Evolutionary conservation across 495 filamentous ascomycete genomes (phyloP).

Genomic region (Tuber umbilicatum): DNA sequence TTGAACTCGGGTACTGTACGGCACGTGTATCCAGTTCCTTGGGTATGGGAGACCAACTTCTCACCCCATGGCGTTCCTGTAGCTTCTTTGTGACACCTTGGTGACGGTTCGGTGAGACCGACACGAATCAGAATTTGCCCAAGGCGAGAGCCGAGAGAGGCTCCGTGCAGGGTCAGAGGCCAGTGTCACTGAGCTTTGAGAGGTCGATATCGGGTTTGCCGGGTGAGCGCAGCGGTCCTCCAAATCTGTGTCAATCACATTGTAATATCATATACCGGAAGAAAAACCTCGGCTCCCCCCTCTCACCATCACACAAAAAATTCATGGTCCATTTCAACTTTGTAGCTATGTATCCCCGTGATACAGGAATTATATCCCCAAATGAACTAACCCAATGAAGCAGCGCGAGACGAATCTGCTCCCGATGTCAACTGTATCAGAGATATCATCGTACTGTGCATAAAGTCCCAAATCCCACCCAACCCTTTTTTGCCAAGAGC

Average conservation of each 20-base stretch:
- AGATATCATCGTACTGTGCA: slow-evolving; percentile 72
- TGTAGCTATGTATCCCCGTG: slow-evolving; percentile 11
- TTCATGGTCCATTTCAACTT: neutral
- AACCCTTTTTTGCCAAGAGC: slow-evolving; percentile 62
- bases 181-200: neutral
- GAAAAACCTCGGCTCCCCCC: neutral
- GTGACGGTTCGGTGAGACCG: slow-evolving; percentile 32
- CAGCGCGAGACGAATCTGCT: slow-evolving; percentile 29
- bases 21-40: neutral
- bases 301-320: neutral
- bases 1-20: too few relatives aligned
- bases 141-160: neutral
- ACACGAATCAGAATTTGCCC: neutral
- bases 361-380: slow-evolving; percentile 13
- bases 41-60: neutral
- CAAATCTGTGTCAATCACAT: neutral
- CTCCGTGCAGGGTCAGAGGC: neutral
- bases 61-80: slow-evolving; percentile 23
- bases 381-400: slow-evolving; percentile 17
- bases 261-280: neutral
- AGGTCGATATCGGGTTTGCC: neutral
- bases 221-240: neutral
- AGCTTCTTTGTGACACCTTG: slow-evolving; percentile 30
- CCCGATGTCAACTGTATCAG: slow-evolving; percentile 34
- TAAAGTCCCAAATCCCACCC: slow-evolving; percentile 61